Evolutionary conservation across 108 stramenopile genomes (phyloP), one percentile per base, ranked within the genome.

Genomic region (Stephanodiscus minutulus): DNA sequence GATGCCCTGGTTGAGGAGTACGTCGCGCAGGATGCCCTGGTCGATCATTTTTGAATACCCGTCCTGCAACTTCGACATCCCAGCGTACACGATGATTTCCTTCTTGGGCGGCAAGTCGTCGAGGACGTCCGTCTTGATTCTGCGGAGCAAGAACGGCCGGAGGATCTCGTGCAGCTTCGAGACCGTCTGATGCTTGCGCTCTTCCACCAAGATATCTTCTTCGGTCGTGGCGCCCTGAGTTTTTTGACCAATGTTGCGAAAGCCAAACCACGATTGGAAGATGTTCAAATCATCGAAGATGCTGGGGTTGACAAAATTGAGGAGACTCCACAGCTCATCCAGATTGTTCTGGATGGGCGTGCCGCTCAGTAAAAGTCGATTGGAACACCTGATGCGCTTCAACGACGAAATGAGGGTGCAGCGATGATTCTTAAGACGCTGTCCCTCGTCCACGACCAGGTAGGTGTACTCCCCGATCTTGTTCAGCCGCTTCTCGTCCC

Each of bases 211-310:
- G 77, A 98, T 98, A 25, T 79, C 83, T 47, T 96, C 93, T 70
- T 96, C 96, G 36, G 77, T 74, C 9, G 96, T 97, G n/a, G 87
- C 95, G 12, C 85, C 87, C 49, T 82, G 82, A 3, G 63, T 83
- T 78, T 91, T 91, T 81, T 96, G 93, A 15, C 98, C 98, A 82
- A 99, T 99, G 79, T 98, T 95, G 64, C 85, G 83, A 85, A 98
- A 98, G 24, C 97, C 96, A 74, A 98, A 99, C 96, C 98, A 98
- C 21, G 93, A 94, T 78, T 96, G 95, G 76, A 98, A 98, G 49
- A 96, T 96, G 47, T 83, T 74, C 61, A 98, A 87, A 81, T 99
- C 98, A 70, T 98, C 98, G 70, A 99, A 99, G 64, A 99, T 98
- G 62, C 79, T 66, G 10, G 99, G 99, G 73, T 98, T 98, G 65